These are phyloP conservation scores for Xanthoconium stramineum DNA, from an alignment of 768 basidiomycete genomes.

Conservation along the genomic window DNA sequence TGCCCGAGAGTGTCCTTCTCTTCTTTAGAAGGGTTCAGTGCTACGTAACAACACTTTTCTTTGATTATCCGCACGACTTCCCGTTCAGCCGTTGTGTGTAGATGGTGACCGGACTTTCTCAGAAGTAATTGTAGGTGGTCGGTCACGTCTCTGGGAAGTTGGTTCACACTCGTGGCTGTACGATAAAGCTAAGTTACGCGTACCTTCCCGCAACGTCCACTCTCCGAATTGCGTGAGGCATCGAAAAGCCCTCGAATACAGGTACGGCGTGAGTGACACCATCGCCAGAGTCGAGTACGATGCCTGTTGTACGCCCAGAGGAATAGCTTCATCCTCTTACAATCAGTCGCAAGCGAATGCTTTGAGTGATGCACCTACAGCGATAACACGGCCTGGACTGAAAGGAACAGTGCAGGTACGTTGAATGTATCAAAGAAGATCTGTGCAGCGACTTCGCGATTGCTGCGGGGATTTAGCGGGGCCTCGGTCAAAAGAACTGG, in stretches of 20 bases:
- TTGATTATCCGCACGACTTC: constrained; percentile 98
- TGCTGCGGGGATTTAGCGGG: constrained; percentile 92
- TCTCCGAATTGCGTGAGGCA: constrained; percentile 96
- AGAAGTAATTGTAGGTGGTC: constrained; percentile 93
- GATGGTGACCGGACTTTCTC: constrained; percentile 90
- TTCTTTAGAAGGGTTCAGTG: constrained; percentile 89
- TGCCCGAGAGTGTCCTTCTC: constrained; percentile 84
- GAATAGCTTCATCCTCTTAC: constrained; percentile 68
- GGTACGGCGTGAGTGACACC: constrained; percentile 99
- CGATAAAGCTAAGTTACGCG: constrained; percentile 12
- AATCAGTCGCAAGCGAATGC: constrained; percentile 6
- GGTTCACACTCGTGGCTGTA: not conserved
- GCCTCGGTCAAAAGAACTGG: constrained; percentile 97
- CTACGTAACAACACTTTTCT: constrained; percentile 97
- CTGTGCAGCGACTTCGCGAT: constrained; percentile 95
- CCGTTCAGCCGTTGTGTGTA: constrained; percentile 95
- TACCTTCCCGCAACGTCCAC: constrained; percentile 96
- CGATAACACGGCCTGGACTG: constrained; percentile 95
- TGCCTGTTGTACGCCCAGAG: constrained; percentile 97
- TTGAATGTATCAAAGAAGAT: constrained; percentile 99
- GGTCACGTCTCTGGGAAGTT: constrained; percentile 76
- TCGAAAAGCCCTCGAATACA: constrained; percentile 98
- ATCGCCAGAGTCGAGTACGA: constrained; percentile 97
- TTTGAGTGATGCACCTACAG: constrained; percentile 57
- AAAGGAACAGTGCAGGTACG: constrained; percentile 94